These are phyloP conservation scores for Fusarium sp. DNA, from an alignment of 2,329 filamentous ascomycete species.

Conservation along the genomic window DNA sequence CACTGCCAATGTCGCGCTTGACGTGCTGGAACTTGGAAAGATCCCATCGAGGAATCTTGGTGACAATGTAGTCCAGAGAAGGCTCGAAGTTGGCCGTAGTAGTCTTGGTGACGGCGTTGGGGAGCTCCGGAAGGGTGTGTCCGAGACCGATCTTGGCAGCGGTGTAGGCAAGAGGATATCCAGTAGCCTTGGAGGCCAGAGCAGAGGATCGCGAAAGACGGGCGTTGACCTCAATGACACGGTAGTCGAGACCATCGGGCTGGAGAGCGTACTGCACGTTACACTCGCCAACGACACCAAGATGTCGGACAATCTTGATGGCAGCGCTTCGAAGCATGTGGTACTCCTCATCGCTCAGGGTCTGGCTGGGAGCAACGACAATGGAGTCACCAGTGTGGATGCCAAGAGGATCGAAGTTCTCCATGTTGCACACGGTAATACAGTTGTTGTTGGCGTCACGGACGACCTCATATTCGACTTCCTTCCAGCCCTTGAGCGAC, in stretches of 20 bases:
- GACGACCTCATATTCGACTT: constrained; percentile 98
- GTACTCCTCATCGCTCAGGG: constrained; percentile 97
- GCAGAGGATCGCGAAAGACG: constrained; percentile 97
- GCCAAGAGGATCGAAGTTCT: constrained; percentile 95
- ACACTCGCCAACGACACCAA: constrained; percentile 97
- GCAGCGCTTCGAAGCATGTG: constrained; percentile 98
- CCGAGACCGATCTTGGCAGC: constrained; percentile 98
- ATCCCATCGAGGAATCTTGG: constrained; percentile 99
- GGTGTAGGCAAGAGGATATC: constrained; percentile 96
- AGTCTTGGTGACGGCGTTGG: constrained; percentile 97
- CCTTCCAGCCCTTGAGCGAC: constrained; percentile 99
- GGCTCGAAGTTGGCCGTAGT: constrained; percentile 99
- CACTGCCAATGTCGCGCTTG: constrained; percentile 94
- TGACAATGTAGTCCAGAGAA: constrained; percentile 96
- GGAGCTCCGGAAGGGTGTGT: constrained; percentile 92
- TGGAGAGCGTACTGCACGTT: constrained; percentile 98
- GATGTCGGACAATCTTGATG: constrained; percentile 97
- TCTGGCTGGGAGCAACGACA: constrained; percentile 96
- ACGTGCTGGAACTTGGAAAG: constrained; percentile 99
- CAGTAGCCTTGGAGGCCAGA: constrained; percentile 96
- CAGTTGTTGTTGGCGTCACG: constrained; percentile 98
- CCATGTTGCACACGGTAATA: constrained; percentile 89
- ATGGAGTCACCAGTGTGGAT: constrained; percentile 99
- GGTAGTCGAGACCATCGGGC: constrained; percentile 96
- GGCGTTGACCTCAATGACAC: constrained; percentile 98